phyloP scores from a whole-genome alignment of 306 rosid genomes.

The Echinosophora koreensis region DNA sequence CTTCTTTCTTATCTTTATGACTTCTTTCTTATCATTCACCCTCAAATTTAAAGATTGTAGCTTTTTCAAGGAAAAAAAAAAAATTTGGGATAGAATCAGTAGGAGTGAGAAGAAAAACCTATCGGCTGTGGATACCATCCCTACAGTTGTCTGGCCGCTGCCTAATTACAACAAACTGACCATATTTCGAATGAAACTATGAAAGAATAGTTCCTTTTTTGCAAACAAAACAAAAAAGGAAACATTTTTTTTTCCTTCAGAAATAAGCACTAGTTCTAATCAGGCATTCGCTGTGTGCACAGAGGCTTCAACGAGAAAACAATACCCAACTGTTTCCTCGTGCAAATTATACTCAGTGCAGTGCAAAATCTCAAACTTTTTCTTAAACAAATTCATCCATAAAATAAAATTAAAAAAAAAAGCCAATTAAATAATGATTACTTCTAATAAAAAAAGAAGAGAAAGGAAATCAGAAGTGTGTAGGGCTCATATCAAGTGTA shows the following conservation, averaged over 20 bases:
- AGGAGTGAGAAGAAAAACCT: slow-evolving; percentile 61
- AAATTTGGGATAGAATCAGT: slow-evolving; percentile 80
- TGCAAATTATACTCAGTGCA: slow-evolving; percentile 52
- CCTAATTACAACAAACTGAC: slow-evolving; percentile 46
- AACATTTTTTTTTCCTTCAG: slow-evolving; percentile 19
- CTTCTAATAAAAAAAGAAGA: not conserved
- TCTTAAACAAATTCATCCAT: too few relatives aligned
- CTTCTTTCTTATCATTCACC: too few relatives aligned
- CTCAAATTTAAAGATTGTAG: too few relatives aligned
- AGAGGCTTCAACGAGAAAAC: slow-evolving; percentile 51
- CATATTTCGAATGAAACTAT: not conserved
- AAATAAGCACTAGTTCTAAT: slow-evolving; percentile 33
- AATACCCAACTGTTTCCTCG: slow-evolving; percentile 36
- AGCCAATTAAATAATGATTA: not conserved
- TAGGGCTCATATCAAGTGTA: slow-evolving; percentile 93
- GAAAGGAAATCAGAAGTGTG: not conserved
- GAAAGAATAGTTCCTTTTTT: too few relatives aligned
- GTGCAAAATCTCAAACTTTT: not conserved
- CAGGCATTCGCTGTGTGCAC: slow-evolving; percentile 68
- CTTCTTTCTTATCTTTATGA: too few relatives aligned
- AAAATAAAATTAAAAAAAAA: not conserved
- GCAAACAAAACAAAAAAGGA: too few relatives aligned
- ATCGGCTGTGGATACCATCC: slow-evolving; percentile 84
- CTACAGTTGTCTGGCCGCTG: slow-evolving; percentile 99
- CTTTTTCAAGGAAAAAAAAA: not conserved